These are phyloP conservation scores for Kwoniella newhampshirensis DNA, from an alignment of 768 basidiomycete species.

Conservation along the genomic window DNA sequence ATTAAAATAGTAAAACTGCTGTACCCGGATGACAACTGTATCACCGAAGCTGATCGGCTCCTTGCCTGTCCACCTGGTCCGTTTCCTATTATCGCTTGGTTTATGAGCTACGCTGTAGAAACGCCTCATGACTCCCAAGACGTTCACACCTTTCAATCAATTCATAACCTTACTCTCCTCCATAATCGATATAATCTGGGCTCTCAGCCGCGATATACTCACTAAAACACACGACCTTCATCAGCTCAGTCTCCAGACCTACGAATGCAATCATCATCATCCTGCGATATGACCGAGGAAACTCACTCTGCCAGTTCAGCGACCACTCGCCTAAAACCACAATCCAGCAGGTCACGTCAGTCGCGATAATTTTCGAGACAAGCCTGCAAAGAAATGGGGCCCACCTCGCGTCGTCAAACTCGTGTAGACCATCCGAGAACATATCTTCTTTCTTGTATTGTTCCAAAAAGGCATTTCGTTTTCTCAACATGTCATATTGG, in stretches of 20 bases:
- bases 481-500: conserved; percentile 83
- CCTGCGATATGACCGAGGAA: background rate
- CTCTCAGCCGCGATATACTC: conserved; percentile 67
- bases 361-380: background rate
- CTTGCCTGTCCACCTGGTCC: background rate
- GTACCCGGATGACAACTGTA: too few species aligned
- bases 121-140: background rate
- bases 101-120: background rate
- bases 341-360: background rate
- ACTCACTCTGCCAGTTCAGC: conserved; percentile 37
- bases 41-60: too few species aligned
- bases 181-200: conserved; percentile 73
- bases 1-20: too few species aligned
- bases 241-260: background rate
- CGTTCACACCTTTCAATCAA: background rate
- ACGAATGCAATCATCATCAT: background rate
- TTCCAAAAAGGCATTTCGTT: conserved; percentile 90
- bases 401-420: conserved; percentile 96
- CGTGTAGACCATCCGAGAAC: conserved; percentile 88
- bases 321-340: conserved; percentile 25
- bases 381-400: conserved; percentile 24
- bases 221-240: conserved; percentile 22
- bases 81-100: background rate
- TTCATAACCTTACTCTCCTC: conserved; percentile 24
- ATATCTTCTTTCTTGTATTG: conserved; percentile 97